Base-by-base conservation (phyloP, 495 filamentous ascomycete genomes). In the Xylaria telfairii region DNA sequence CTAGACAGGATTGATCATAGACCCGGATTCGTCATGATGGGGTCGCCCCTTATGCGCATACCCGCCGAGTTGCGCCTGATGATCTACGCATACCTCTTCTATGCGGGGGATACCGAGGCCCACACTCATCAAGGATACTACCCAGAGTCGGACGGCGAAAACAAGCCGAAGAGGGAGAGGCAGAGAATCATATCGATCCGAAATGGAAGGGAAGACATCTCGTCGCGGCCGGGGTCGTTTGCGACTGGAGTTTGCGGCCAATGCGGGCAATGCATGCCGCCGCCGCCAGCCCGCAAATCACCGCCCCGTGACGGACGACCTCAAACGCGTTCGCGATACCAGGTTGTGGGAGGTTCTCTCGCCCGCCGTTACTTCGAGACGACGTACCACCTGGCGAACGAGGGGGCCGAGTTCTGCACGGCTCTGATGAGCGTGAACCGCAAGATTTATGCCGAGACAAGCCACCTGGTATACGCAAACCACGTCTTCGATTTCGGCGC, bases 21-120 rank as follows among this genome's bases (percentile, higher is more conserved):
- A 21, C 4, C 37, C 30, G 15, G 15, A 34, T n/a, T 21, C 13
- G 17, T 39, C 56, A 46, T 34, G 21, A 78, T 78, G 76, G 68
- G 66, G 15, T n/a, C 77, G 34, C 73, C 68, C 2, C 53, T 80
- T 3, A 70, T 78, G 72, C 47, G 69, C 41, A 57, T 87, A 0
- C 88, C 88, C 1, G 74, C 81, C 9, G 88, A 90, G 75, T 81
- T 90, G 66, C 85, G 88, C 17, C 76, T 86, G 32, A 82, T 87
- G 65, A 89, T 89, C 46, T 89, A 86, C 76, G 74, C 76, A 19
- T 84, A 87, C 65, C 83, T 87, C 72, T 84, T 88, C 67, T 81
- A 80, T 71, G 76, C 83, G 59, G 76, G 81, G 17, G 81, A 73
- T 2, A 26, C 44, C 6, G 62, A 65, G 0, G 4, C 0, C 28